These are phyloP conservation scores for Diospyros kaki DNA, from an alignment of 148 eudicot genomes.

Conservation along the genomic window DNA sequence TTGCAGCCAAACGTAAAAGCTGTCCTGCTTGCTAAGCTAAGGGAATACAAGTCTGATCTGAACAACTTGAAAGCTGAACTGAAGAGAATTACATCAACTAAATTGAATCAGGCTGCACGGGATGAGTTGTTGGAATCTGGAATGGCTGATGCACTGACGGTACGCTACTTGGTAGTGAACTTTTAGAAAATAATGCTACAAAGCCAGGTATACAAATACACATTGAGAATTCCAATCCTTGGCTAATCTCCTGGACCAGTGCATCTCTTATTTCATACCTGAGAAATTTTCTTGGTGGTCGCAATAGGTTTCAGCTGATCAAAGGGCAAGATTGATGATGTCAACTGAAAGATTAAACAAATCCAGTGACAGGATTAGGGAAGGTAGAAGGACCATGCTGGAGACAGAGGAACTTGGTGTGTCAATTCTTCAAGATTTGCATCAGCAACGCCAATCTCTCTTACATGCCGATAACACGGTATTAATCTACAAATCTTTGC, in stretches of 20 bases:
- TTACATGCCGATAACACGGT: constrained; percentile 49
- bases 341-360: constrained; percentile 53
- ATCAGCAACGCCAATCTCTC: constrained; percentile 52
- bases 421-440: constrained; percentile 53
- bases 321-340: constrained; percentile 51
- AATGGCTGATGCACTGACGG: constrained; percentile 50
- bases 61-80: constrained; percentile 54
- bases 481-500: background rate
- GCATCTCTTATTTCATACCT: background rate
- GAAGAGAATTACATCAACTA: constrained; percentile 39
- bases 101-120: constrained; percentile 40
- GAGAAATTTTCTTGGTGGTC: constrained; percentile 7
- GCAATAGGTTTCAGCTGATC: constrained; percentile 58
- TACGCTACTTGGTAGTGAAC: constrained; percentile 14
- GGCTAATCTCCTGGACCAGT: background rate
- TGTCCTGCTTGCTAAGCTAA: constrained; percentile 51
- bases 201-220: too few species aligned
- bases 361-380: constrained; percentile 55
- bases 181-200: background rate
- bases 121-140: constrained; percentile 65
- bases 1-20: constrained; percentile 55
- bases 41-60: constrained; percentile 60
- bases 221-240: too few species aligned
- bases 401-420: constrained; percentile 62
- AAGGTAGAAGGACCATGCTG: constrained; percentile 54